Base-by-base conservation (phyloP, 2,329 filamentous ascomycete species). In the Colletotrichum paranaense region DNA sequence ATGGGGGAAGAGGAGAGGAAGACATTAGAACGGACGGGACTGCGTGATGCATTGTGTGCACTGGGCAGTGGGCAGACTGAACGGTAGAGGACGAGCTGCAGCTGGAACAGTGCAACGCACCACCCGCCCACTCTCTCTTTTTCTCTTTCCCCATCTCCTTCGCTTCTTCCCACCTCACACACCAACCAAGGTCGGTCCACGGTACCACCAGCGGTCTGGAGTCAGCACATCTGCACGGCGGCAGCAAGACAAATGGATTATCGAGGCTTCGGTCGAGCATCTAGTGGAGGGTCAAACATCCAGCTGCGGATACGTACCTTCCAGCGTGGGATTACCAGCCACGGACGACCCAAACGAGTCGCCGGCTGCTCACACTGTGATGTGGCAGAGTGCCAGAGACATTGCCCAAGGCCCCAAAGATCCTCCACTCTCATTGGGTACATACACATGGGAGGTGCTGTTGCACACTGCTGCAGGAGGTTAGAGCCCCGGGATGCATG, bases 401-500 rank as follows among this genome's bases (percentile, higher is more conserved):
- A 42, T 42, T 28, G 5, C 46, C 46, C 30, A 24, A 55, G 22
- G 30, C 42, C 30, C 16, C 49, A n/a, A 35, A 46, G 57, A 28
- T 55, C 67, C 28, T 35, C 24, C 38, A 46, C 42, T 46, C 6
- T 8, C 64, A 42, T 72, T n/a, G 42, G 69, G 67, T 62, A 73
- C 67, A 49, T 62, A 62, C 42, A 62, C 67, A 32, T 57, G 16
- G 5, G 24, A 22, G 38, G 42, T 49, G 53, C 24, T 60, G 42
- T 42, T 64, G 28, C 42, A 30, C 52, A 55, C 42, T 62, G 55
- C 68, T 67, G 72, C 72, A 72, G 68, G 56, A 58, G 67, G 62
- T 72, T 72, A 71, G 62, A 72, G 71, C 56, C 60, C 12, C n/a
- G 70, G 66, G 55, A 67, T 73, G 72, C 72, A 74, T 74, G 56